Evolutionary conservation across 1,284 basidiomycete species (phyloP).

Genomic region (Marasmius fiardii): DNA sequence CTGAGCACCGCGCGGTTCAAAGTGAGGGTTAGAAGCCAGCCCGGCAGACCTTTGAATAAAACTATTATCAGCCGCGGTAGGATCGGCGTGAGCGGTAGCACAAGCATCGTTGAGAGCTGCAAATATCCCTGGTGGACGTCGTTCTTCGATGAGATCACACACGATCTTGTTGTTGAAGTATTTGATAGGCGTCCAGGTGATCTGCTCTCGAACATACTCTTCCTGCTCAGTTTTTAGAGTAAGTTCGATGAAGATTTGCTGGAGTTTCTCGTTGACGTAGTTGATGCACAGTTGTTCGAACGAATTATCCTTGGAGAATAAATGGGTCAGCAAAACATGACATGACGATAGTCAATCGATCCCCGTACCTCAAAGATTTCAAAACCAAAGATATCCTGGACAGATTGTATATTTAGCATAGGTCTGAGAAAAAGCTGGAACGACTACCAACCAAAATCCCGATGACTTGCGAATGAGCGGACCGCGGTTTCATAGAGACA

Average conservation of each 20-base stretch:
- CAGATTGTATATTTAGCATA: background rate
- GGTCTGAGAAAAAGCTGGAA: conserved; percentile 1
- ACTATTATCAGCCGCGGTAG: conserved; percentile 93
- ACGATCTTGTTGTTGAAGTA: conserved; percentile 98
- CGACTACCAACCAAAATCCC: conserved; percentile 75
- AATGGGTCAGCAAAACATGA: background rate
- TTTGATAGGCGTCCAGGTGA: conserved; percentile 99
- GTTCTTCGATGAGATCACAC: conserved; percentile 97
- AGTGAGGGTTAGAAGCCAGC: conserved; percentile 84
- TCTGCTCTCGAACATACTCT: conserved; percentile 97
- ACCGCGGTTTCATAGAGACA: conserved; percentile 89
- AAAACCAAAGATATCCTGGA: conserved; percentile 93
- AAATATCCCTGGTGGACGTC: conserved; percentile 95
- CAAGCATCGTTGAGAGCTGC: conserved; percentile 98
- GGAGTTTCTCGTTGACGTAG: conserved; percentile 99
- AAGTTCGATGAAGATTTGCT: conserved; percentile 99
- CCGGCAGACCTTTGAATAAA: conserved; percentile 90
- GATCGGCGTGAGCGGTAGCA: conserved; percentile 97
- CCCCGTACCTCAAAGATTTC: conserved; percentile 89
- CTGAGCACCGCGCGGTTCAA: conserved; percentile 87
- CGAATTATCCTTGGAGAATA: conserved; percentile 79
- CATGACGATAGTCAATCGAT: background rate
- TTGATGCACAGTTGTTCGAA: conserved; percentile 99
- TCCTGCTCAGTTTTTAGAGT: conserved; percentile 99
- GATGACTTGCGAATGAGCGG: conserved; percentile 79